Conservation (phyloP, 2,329 filamentous ascomycete species). For the Aureobasidium sp. region DNA sequence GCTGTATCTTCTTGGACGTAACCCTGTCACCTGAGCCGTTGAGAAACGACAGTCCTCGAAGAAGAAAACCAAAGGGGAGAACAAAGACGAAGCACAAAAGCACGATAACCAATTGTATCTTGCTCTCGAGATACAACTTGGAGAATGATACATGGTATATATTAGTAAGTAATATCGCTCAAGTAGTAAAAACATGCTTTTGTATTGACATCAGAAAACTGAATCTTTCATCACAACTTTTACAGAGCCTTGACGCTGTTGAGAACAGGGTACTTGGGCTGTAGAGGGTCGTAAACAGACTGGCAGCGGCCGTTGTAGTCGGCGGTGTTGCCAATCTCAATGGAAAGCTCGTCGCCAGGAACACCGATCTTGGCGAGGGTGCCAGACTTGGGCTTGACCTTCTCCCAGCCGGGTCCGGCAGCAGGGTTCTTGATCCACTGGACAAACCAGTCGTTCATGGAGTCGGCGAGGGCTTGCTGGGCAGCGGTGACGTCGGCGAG, state of each 20-base stretch:
- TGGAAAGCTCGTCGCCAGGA: constrained; percentile 2
- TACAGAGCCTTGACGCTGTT: constrained; percentile 15
- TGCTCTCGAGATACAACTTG: too few species aligned
- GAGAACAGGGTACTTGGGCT: constrained; percentile 13
- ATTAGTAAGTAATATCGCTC: too few species aligned
- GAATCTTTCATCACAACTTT: neutral
- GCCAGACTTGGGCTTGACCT: constrained; percentile 2
- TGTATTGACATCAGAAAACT: constrained; percentile 5
- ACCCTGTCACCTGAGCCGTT: too few species aligned
- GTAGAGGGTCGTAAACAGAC: constrained; percentile 5
- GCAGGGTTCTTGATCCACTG: constrained; percentile 10
- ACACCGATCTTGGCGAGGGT: constrained; percentile 5
- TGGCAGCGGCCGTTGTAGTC: constrained; percentile 9
- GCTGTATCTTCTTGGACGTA: too few species aligned
- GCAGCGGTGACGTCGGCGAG: neutral
- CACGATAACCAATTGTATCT: too few species aligned
- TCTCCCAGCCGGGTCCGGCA: constrained; percentile 4
- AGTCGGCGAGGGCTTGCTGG: constrained; percentile 7
- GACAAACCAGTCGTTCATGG: constrained; percentile 11
- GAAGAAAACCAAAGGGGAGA: too few species aligned
- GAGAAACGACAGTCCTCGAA: too few species aligned
- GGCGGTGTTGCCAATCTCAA: constrained; percentile 1
- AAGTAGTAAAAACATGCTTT: neutral
- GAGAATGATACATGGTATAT: too few species aligned
- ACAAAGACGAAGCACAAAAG: too few species aligned